Evolutionary conservation across 2,329 filamentous ascomycete genomes (phyloP).

Genomic region (Periglandula ipomoeae): DNA sequence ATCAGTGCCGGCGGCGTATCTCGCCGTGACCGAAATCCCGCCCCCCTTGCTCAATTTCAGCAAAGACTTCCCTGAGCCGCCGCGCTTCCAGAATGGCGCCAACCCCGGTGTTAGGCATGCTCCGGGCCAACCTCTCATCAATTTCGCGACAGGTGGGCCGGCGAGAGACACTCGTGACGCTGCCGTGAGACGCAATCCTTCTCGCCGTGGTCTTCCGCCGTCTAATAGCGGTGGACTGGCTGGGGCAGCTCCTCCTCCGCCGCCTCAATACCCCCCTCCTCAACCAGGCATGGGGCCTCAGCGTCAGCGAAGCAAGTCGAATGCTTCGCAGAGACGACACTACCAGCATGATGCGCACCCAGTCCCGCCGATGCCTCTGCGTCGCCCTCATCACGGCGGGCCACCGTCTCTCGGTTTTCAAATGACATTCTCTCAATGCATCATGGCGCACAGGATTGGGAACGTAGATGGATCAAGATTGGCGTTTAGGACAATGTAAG

Average conservation of each 20-base stretch:
- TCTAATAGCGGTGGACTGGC: neutral
- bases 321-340: constrained; percentile 3
- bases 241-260: constrained; percentile 8
- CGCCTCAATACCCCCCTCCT: constrained; percentile 18
- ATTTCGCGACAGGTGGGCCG: constrained; percentile 29
- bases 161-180: constrained; percentile 4
- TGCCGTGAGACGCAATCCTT: constrained; percentile 5
- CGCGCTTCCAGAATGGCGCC: constrained; percentile 43
- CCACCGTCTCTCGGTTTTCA: neutral
- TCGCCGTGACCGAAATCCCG: constrained; percentile 28
- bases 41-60: constrained; percentile 59
- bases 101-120: constrained; percentile 37
- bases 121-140: constrained; percentile 32
- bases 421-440: neutral
- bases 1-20: constrained; percentile 1
- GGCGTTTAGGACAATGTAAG: neutral
- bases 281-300: neutral
- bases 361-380: constrained; percentile 18
- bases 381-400: constrained; percentile 12
- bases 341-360: constrained; percentile 5
- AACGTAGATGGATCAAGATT: neutral
- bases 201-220: constrained; percentile 8
- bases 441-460: neutral
- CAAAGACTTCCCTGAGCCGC: constrained; percentile 52
- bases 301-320: constrained; percentile 1